These are phyloP conservation scores for Peronospora farinosa DNA, from an alignment of 352 stramenopile genomes.

Conservation along the genomic window DNA sequence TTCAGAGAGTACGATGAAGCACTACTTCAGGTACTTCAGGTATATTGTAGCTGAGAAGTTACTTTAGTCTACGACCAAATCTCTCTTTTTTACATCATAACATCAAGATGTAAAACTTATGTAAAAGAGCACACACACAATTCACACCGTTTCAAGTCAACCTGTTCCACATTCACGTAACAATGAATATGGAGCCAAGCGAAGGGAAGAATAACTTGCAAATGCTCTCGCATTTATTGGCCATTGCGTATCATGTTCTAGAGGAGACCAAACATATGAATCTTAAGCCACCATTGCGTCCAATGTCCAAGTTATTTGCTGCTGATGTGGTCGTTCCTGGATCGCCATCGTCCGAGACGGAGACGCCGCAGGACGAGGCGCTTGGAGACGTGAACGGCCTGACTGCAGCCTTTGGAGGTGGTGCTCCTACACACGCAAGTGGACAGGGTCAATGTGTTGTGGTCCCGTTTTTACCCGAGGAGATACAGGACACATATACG, in stretches of 20 bases:
- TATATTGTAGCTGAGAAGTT: no score
- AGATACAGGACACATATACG: conserved; percentile 84
- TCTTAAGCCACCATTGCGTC: conserved; percentile 71
- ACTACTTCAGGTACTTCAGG: no score
- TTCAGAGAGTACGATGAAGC: no score
- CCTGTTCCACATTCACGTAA: no score
- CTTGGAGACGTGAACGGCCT: conserved; percentile 41
- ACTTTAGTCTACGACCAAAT: no score
- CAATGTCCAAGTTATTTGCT: conserved; percentile 74
- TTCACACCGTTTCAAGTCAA: no score
- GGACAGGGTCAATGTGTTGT: conserved; percentile 36
- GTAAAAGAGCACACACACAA: no score
- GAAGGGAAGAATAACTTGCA: conserved; percentile 45
- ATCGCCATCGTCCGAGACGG: conserved; percentile 28
- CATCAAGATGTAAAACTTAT: no score
- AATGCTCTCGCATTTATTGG: conserved; percentile 59
- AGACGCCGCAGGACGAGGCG: conserved; percentile 43
- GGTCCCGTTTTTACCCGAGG: conserved; percentile 68
- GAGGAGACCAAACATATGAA: conserved; percentile 83
- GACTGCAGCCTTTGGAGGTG: conserved; percentile 26
- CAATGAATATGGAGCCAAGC: conserved; percentile 28
- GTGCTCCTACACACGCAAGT: conserved; percentile 24
- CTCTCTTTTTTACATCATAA: no score
- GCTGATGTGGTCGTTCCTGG: conserved; percentile 30
- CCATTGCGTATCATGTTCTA: conserved; percentile 71